These are phyloP conservation scores for Geosmithia morbida DNA, from an alignment of 2,329 filamentous ascomycete species.

Conservation along the genomic window DNA sequence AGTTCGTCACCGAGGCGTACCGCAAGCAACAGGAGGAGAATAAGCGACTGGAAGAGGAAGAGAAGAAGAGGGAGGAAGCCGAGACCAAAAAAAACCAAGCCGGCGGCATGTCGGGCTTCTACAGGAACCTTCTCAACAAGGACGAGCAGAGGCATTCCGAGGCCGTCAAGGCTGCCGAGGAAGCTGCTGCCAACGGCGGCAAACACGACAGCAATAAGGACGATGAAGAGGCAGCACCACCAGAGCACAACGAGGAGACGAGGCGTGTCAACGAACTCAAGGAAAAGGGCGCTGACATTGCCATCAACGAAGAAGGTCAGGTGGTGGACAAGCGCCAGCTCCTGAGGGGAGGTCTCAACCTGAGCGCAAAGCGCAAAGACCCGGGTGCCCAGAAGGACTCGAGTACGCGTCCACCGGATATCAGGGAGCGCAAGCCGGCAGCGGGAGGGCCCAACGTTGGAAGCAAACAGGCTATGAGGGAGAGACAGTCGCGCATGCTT, in stretches of 20 bases:
- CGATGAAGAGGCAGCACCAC: not conserved
- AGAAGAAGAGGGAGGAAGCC: conserved; percentile 48
- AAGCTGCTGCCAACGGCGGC: conserved; percentile 19
- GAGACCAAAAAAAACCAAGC: conserved; percentile 47
- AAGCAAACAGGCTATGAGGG: conserved; percentile 52
- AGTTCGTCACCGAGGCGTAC: conserved; percentile 75
- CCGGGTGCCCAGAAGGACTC: conserved; percentile 8
- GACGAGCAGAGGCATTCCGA: conserved; percentile 58
- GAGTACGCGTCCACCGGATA: conserved; percentile 9
- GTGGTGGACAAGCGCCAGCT: conserved; percentile 76
- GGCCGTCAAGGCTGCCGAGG: conserved; percentile 51
- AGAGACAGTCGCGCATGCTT: conserved; percentile 66
- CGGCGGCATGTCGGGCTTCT: conserved; percentile 66
- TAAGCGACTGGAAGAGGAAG: conserved; percentile 53
- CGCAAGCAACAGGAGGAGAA: conserved; percentile 71
- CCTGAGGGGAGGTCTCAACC: conserved; percentile 60
- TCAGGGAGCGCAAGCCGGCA: conserved; percentile 17
- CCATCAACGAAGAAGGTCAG: conserved; percentile 69
- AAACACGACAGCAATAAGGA: not conserved
- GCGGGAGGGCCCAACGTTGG: conserved; percentile 24
- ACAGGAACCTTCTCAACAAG: conserved; percentile 57
- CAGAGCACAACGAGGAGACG: conserved; percentile 16
- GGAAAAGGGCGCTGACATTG: conserved; percentile 43
- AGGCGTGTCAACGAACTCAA: conserved; percentile 56
- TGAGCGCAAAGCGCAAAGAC: conserved; percentile 48